Evolutionary conservation across 345 rosid genomes (phyloP).

Genomic region (Psidium guajava): DNA sequence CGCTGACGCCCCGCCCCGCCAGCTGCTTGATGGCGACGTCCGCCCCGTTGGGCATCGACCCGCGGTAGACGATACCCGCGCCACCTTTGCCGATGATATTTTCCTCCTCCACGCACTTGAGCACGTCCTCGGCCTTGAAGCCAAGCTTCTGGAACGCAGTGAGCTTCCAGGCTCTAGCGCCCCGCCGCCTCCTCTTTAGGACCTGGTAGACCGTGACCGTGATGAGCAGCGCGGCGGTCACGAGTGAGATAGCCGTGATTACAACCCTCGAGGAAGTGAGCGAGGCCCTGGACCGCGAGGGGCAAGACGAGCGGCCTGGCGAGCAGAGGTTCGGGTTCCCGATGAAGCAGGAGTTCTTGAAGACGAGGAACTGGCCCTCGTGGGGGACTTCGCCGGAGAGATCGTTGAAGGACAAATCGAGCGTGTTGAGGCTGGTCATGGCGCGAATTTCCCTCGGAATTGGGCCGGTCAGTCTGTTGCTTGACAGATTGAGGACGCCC

Average conservation of each 20-base stretch:
- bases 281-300: constrained; percentile 6
- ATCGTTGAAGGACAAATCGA: constrained; percentile 67
- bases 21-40: constrained; percentile 76
- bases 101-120: constrained; percentile 74
- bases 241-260: constrained; percentile 23
- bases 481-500: constrained; percentile 57
- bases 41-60: constrained; percentile 55
- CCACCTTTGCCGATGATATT: constrained; percentile 95
- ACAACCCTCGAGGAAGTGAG: constrained; percentile 33
- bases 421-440: constrained; percentile 70
- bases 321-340: constrained; percentile 67
- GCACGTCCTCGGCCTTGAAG: constrained; percentile 73
- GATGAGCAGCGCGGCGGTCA: constrained; percentile 33
- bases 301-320: constrained; percentile 34
- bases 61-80: constrained; percentile 81
- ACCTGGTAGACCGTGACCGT: constrained; percentile 28
- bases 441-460: constrained; percentile 49
- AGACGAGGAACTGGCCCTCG: constrained; percentile 70
- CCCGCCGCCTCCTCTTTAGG: constrained; percentile 31
- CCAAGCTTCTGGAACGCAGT: constrained; percentile 70
- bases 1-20: constrained; percentile 47
- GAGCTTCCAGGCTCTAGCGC: constrained; percentile 63
- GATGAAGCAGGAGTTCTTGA: constrained; percentile 50
- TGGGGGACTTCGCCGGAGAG: constrained; percentile 50
- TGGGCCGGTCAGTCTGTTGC: constrained; percentile 55